Conservation (phyloP, 1,284 basidiomycete species). For the Pseudozyma tsukubaensis region DNA sequence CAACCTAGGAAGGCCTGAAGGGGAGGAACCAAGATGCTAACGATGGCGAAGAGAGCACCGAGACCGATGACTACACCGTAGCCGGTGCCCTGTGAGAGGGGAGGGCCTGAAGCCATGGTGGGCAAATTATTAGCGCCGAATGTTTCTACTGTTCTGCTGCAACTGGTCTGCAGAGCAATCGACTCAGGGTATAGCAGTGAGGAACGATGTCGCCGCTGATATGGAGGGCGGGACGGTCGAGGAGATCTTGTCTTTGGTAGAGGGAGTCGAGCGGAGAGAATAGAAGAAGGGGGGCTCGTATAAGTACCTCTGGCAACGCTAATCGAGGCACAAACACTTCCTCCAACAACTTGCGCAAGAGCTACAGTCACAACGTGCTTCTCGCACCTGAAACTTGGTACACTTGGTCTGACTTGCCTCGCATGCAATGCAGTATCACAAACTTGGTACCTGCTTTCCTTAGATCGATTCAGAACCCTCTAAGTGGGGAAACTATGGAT, state of each 20-base stretch:
- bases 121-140: background rate
- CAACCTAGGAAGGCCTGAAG: too few species aligned
- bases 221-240: background rate
- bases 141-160: too few species aligned
- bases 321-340: too few species aligned
- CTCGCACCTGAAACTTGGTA: too few species aligned
- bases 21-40: slow-evolving; percentile 5
- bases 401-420: too few species aligned
- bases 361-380: too few species aligned
- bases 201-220: too few species aligned
- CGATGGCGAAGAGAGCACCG: slow-evolving; percentile 63
- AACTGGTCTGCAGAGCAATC: too few species aligned
- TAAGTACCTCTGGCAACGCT: background rate
- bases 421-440: slow-evolving; percentile 5
- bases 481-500: too few species aligned
- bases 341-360: background rate
- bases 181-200: too few species aligned
- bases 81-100: slow-evolving; percentile 62
- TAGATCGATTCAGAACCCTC: slow-evolving; percentile 10
- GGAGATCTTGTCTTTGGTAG: background rate
- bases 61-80: slow-evolving; percentile 67
- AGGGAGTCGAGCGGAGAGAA: background rate
- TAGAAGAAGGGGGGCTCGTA: background rate
- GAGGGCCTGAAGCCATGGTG: slow-evolving; percentile 32
- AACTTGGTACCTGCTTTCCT: slow-evolving; percentile 27